Evolutionary conservation across 352 stramenopile genomes (phyloP).

Genomic region (Pythium brassicae): DNA sequence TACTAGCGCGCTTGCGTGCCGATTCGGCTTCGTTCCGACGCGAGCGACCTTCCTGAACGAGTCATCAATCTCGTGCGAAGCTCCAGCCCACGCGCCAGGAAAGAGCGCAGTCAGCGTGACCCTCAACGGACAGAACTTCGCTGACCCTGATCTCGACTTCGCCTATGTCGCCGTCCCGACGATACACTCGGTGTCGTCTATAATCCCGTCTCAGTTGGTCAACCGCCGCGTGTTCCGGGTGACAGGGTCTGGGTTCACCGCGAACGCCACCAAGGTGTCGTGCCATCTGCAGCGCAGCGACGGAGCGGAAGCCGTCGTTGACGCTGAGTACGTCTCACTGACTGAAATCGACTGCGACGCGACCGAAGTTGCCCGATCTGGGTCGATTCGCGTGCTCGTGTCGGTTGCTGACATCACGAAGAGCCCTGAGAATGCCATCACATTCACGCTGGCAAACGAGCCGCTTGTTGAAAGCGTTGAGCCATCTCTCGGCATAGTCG

Average conservation of each 20-base stretch:
- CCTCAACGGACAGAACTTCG: constrained; percentile 69
- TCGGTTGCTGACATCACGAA: constrained; percentile 22
- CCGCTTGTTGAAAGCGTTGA: constrained; percentile 31
- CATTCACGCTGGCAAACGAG: constrained; percentile 32
- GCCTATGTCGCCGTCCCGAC: constrained; percentile 40
- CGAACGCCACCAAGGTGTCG: constrained; percentile 13
- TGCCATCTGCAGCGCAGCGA: constrained; percentile 28
- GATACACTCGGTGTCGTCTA: constrained; percentile 39
- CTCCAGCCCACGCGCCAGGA: constrained; percentile 32
- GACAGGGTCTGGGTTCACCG: constrained; percentile 19
- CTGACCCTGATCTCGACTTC: constrained; percentile 24
- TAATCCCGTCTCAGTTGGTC: constrained; percentile 17
- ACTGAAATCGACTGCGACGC: constrained; percentile 19
- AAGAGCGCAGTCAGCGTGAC: constrained; percentile 39
- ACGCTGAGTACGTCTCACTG: constrained; percentile 18
- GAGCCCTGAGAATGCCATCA: constrained; percentile 14
- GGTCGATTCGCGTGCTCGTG: constrained; percentile 20
- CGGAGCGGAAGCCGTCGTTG: background rate
- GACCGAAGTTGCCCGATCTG: constrained; percentile 11
- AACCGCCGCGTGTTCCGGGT: constrained; percentile 34
- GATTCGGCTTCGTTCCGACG: constrained; percentile 37
- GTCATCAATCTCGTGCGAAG: constrained; percentile 47
- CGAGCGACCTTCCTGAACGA: constrained; percentile 58
- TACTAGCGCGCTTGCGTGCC: constrained; percentile 38
- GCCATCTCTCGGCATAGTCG: constrained; percentile 38